phyloP scores from a whole-genome alignment of 192 early-diverging fungal species.

The Entomortierella chlamydospora region DNA sequence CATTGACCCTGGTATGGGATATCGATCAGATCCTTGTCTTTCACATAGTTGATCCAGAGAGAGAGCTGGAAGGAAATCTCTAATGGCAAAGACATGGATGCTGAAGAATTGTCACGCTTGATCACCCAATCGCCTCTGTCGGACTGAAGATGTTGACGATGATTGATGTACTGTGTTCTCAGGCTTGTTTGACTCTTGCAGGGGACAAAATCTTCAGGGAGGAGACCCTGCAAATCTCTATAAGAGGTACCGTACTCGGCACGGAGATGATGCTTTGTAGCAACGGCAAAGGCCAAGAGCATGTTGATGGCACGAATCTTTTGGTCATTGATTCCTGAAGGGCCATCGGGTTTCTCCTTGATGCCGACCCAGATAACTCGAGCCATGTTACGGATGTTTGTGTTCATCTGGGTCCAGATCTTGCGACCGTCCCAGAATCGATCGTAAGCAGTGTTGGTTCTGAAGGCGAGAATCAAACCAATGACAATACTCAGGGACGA shows the following conservation, averaged over 20 bases:
- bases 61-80: conserved; percentile 61
- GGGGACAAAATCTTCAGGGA: conserved; percentile 66
- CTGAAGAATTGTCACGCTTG: conserved; percentile 31
- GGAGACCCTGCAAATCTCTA: conserved; percentile 67
- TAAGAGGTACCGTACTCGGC: conserved; percentile 69
- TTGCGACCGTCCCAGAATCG: conserved; percentile 86
- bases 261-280: conserved; percentile 70
- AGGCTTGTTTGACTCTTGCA: conserved; percentile 52
- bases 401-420: conserved; percentile 72
- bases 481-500: conserved; percentile 67
- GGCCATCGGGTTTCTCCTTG: conserved; percentile 55
- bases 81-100: conserved; percentile 63
- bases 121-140: conserved; percentile 46
- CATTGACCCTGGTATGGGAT: conserved; percentile 59
- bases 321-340: conserved; percentile 58
- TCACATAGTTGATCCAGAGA: conserved; percentile 63
- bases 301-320: conserved; percentile 69
- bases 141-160: conserved; percentile 31
- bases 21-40: conserved; percentile 62
- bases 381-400: conserved; percentile 75
- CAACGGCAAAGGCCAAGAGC: conserved; percentile 64
- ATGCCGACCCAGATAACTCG: conserved; percentile 76
- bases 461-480: conserved; percentile 85
- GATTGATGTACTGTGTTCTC: conserved; percentile 43
- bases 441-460: conserved; percentile 82